A percentile compares a stretch with the other conserved stretches of the same genome.
Conservation (phyloP, 306 rosid species). For the Prunus fruticosa region DNA sequence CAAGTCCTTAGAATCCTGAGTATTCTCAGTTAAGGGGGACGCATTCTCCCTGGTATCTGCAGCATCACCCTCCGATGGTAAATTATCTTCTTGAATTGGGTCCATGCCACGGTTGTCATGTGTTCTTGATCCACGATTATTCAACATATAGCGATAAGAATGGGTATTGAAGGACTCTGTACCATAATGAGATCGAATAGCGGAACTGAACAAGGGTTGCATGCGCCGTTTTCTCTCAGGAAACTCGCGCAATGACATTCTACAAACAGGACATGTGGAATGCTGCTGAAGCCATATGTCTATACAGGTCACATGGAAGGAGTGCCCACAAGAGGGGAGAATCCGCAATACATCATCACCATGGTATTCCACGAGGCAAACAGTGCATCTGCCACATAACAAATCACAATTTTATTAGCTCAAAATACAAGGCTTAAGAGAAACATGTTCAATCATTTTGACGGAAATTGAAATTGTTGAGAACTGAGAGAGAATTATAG, state of each 20-base stretch:
- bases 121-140: conserved; percentile 32
- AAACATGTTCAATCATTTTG: neutral
- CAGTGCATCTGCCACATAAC: conserved; percentile 60
- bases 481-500: neutral
- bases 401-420: conserved; percentile 24
- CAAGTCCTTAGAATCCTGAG: conserved; percentile 43
- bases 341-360: conserved; percentile 72
- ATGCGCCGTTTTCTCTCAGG: conserved; percentile 50
- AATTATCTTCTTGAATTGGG: conserved; percentile 41
- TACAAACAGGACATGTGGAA: conserved; percentile 90
- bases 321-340: conserved; percentile 89
- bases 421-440: neutral
- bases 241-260: conserved; percentile 59
- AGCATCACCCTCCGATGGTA: conserved; percentile 41
- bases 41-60: conserved; percentile 41
- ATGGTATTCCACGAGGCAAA: conserved; percentile 80
- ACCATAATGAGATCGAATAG: conserved; percentile 42
- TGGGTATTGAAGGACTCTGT: conserved; percentile 40
- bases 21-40: conserved; percentile 36
- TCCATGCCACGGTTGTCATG: conserved; percentile 41
- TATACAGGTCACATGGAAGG: conserved; percentile 82
- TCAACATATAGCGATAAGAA: conserved; percentile 44
- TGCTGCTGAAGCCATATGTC: conserved; percentile 94
- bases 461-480: neutral
- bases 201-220: conserved; percentile 73